Conservation (phyloP, 2,329 filamentous ascomycete species). For the Ascochyta clinopodiicola region DNA sequence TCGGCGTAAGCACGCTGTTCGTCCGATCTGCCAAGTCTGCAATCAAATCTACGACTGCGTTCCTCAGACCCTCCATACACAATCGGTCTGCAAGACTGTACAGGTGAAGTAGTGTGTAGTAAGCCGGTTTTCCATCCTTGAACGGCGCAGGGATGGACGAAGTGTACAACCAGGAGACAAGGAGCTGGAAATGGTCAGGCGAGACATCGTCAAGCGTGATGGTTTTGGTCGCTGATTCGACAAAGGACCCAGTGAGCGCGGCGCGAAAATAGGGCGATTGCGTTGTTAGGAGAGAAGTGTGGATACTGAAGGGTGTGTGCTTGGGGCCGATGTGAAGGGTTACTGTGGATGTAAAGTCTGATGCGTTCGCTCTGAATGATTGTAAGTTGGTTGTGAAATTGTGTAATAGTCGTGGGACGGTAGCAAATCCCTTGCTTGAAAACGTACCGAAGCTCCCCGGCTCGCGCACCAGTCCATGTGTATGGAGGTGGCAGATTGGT, state of each 20-base stretch:
- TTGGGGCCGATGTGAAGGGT: constrained; percentile 50
- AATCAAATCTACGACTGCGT: constrained; percentile 53
- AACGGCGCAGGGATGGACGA: constrained; percentile 50
- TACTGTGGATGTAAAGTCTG: constrained; percentile 48
- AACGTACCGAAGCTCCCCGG: constrained; percentile 28
- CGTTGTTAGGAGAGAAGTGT: constrained; percentile 56
- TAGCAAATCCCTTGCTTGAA: constrained; percentile 21
- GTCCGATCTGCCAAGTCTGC: constrained; percentile 55
- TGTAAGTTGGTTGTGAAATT: neutral
- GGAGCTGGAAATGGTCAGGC: constrained; percentile 57
- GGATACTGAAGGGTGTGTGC: constrained; percentile 52
- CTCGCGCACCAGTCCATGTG: constrained; percentile 30
- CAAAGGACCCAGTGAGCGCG: constrained; percentile 56
- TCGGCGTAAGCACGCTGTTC: constrained; percentile 58
- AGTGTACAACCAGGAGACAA: constrained; percentile 60
- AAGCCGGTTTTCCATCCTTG: constrained; percentile 56
- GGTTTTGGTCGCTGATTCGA: constrained; percentile 52
- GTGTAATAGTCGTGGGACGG: neutral
- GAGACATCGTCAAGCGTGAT: constrained; percentile 55
- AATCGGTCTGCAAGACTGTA: constrained; percentile 57
- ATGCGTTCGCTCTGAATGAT: constrained; percentile 47
- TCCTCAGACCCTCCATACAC: constrained; percentile 54
- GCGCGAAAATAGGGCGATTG: constrained; percentile 60
- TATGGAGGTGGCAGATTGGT: constrained; percentile 42
- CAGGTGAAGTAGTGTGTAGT: constrained; percentile 58